Conservation (phyloP, 305 asterid species). For the Rubia tinctorum region DNA sequence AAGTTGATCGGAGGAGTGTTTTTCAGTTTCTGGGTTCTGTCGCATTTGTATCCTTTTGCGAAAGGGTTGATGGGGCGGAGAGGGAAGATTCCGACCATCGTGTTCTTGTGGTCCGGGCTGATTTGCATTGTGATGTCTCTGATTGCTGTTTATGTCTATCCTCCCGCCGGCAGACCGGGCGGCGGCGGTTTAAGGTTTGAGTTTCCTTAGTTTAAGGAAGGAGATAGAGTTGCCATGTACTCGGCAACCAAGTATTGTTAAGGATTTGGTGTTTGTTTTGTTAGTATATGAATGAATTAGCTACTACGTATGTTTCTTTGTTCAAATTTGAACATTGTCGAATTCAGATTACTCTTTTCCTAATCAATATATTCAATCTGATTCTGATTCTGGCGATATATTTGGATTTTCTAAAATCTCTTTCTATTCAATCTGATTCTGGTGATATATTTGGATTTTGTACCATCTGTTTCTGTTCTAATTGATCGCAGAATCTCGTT, state of each 20-base stretch:
- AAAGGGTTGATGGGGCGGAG: slow-evolving; percentile 82
- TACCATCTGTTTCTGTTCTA: no score
- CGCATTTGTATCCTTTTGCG: slow-evolving; percentile 86
- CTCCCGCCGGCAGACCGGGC: slow-evolving; percentile 49
- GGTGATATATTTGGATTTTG: neutral
- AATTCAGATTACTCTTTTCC: neutral
- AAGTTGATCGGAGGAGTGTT: slow-evolving; percentile 79
- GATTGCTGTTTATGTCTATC: slow-evolving; percentile 68
- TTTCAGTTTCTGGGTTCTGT: slow-evolving; percentile 94
- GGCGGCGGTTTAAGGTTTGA: slow-evolving; percentile 27
- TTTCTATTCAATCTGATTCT: neutral
- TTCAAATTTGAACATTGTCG: neutral
- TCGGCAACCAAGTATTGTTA: slow-evolving; percentile 12
- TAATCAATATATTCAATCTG: neutral
- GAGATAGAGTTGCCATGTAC: slow-evolving; percentile 5
- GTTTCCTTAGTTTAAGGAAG: slow-evolving; percentile 35
- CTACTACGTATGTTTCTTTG: neutral
- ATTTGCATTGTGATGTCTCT: slow-evolving; percentile 72
- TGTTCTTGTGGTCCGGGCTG: slow-evolving; percentile 78
- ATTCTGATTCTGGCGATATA: neutral
- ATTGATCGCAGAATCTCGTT: no score
- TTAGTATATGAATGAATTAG: no score
- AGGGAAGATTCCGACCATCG: slow-evolving; percentile 85
- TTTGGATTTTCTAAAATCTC: neutral
- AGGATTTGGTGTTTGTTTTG: neutral